Base-by-base conservation (phyloP, 2,329 filamentous ascomycete species). In the Cladosporium sp. region DNA sequence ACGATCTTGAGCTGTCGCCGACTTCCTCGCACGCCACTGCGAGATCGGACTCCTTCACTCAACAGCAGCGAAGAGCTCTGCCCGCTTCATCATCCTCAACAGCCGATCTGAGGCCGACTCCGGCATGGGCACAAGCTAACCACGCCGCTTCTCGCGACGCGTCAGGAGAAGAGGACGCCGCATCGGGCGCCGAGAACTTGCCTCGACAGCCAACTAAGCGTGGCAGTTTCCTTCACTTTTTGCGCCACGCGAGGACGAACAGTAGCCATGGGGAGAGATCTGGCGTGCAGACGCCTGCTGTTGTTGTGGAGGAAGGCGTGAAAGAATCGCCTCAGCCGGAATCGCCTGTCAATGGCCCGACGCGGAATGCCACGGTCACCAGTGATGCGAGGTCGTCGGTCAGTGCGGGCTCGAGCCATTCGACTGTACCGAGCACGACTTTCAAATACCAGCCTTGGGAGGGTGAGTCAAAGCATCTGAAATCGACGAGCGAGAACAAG, bases 191-290 rank as follows among this genome's bases (percentile, higher is more conserved):
- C 11, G 63, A 65, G 3, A 59, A 61, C 9, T 37, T 43, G 9
- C 40, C 13, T 9, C 40, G 48, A 5, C 40, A 49, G 31, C 43
- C 49, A n/a, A 31, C 53, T 9, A 43, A 51, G 19, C 61, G 62
- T 38, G 58, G 62, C 32, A 62, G 58, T 52, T 42, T 66, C 2
- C 55, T 63, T 4, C 58, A 58, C n/a, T 63, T 65, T 43, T 53
- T 65, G 11, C 61, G 59, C 31, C 59, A 59, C 45, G 52, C 58
- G 19, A 42, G 53, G 22, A 42, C 49, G 13, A 28, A 28, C 22
- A 40, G 28, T 14, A 52, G 49, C n/a, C 49, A 52, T 22, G 49
- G 49, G 31, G 49, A 16, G 13, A 16, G 43, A 1, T 46, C 49
- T n/a, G 49, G 49, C 8, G 31, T 33, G 18, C 49, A 52, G 19